Base-by-base conservation (phyloP, 208 protist species). In the Endotrypanum monterogeii region DNA sequence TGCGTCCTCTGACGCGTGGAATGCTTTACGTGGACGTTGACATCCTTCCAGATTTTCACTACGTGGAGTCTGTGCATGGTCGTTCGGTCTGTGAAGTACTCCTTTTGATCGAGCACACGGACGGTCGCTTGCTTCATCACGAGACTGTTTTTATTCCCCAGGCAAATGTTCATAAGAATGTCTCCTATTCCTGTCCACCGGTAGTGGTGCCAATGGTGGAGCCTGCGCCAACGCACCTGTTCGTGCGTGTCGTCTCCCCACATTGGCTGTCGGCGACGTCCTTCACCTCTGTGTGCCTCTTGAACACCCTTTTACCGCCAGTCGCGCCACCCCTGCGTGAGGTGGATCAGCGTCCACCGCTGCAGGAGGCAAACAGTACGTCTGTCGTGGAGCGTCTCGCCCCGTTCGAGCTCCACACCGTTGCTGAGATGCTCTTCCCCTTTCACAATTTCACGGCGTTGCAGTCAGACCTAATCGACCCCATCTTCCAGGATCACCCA, bases 131-230 rank as follows among this genome's bases (percentile, higher is more conserved):
- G 56, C 82, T 99, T n/a, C 97, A 99, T 88, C 80, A 89, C 71
- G 99, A 99, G 83, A 73, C 80, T n/a, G 98, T 99, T 61, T 20
- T 94, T 9, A 75, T 99, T 2, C 99, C 98, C 39, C 32, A 87
- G 58, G 67, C 71, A 32, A 82, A 82, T 41, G 68, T 92, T 23
- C 71, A 92, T 48, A 80, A 92, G 52, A 83, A 94, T 20, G 91
- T 94, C 51, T 66, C 85, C 12, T 78, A 99, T 67, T 87, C 77
- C 12, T 84, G 79, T 46, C 86, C 99, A 6, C 89, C 81, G 12
- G 98, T 99, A 74, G 98, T 97, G 28, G 96, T 99, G 56, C 99
- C 98, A n/a, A 91, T 99, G 69, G 89, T 98, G 60, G 98, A 99
- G 50, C 99, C 98, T 3, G 80, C 98, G 52, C 98, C 98, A 35